These are phyloP conservation scores for Xanthoconium separans DNA, from an alignment of 1,284 basidiomycete species.

Conservation along the genomic window DNA sequence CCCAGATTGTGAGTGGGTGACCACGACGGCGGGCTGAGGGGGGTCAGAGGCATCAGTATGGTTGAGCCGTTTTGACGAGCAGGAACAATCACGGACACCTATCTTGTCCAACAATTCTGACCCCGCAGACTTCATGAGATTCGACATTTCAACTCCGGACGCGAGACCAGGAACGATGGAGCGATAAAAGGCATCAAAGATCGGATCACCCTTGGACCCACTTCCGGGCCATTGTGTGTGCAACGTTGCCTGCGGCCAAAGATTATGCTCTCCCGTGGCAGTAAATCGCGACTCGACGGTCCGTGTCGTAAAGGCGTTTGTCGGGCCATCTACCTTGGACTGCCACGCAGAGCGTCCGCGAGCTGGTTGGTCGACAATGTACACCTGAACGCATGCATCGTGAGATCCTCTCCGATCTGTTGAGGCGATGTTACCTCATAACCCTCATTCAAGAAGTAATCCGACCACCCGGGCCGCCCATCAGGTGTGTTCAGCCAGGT, in stretches of 20 bases:
- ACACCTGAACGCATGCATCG: conserved; percentile 35
- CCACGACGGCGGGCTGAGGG: conserved; percentile 40
- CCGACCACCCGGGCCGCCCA: conserved; percentile 48
- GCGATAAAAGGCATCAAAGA: conserved; percentile 46
- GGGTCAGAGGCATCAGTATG: conserved; percentile 1
- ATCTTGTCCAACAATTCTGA: conserved; percentile 31
- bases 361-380: conserved; percentile 50
- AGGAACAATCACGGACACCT: conserved; percentile 23
- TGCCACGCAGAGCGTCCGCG: conserved; percentile 50
- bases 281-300: conserved; percentile 45
- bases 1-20: conserved; percentile 51
- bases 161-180: conserved; percentile 32
- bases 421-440: conserved; percentile 39
- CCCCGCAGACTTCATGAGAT: conserved; percentile 31
- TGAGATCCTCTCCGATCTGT: neutral
- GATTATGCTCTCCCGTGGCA: conserved; percentile 37
- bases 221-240: conserved; percentile 55
- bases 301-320: conserved; percentile 31
- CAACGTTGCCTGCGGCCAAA: conserved; percentile 47
- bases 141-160: conserved; percentile 25
- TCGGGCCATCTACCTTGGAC: conserved; percentile 38
- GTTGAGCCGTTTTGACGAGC: neutral
- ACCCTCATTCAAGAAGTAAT: conserved; percentile 46
- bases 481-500: conserved; percentile 51
- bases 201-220: conserved; percentile 43